These are phyloP conservation scores for Amoebophrya sp. DNA, from an alignment of 169 alveolate genomes.

Conservation along the genomic window DNA sequence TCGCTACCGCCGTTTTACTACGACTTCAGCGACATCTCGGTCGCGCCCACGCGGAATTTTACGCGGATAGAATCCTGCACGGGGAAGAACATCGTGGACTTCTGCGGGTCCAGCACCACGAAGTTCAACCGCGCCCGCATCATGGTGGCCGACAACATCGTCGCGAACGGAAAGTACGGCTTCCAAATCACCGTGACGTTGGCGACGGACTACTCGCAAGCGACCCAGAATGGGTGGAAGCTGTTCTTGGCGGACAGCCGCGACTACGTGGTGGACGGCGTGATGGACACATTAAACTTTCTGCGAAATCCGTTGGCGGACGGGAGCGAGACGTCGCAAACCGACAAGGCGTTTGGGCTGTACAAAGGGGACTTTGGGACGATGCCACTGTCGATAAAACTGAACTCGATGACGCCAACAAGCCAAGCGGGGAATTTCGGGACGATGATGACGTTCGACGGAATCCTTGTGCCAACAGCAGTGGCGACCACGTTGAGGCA, in stretches of 20 bases:
- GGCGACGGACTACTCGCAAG: neutral
- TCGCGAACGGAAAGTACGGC: neutral
- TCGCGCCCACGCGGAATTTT: neutral
- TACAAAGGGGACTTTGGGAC: neutral
- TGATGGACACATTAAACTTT: neutral
- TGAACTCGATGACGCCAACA: neutral
- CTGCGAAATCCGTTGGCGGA: neutral
- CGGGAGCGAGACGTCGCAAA: neutral
- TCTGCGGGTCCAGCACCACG: neutral
- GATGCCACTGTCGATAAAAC: neutral
- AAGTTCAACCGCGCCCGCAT: slow-evolving; percentile 6
- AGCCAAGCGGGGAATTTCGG: neutral
- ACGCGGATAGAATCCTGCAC: neutral
- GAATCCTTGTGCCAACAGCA: neutral
- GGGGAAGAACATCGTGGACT: neutral
- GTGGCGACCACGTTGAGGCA: neutral
- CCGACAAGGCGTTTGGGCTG: neutral
- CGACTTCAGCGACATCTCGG: neutral
- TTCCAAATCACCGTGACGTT: neutral
- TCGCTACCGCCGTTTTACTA: neutral
- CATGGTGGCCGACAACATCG: neutral
- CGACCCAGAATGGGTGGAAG: neutral
- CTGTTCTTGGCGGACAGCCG: neutral
- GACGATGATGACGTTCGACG: neutral
- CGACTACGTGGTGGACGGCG: neutral